Evolutionary conservation across 352 stramenopile species (phyloP), one percentile per base, ranked within the genome.

Genomic region (Phytophthora hibernalis): DNA sequence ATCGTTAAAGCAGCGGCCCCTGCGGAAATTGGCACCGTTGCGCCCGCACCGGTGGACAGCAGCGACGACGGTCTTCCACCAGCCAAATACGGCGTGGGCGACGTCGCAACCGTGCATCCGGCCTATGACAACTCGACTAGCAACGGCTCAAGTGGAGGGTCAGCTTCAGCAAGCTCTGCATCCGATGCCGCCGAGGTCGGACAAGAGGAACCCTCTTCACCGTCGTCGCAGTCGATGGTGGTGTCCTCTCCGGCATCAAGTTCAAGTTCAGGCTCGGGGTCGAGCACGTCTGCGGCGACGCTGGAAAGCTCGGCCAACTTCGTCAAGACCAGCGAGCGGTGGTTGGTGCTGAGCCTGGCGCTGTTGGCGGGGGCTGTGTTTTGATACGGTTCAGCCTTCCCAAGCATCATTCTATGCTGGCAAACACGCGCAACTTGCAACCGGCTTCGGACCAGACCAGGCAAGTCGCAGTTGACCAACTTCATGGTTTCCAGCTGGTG

Each of bases 301-400:
- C 61, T 54, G 50, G 45, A 67, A 21, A 76, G 45, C 51, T 59
- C 68, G 20, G 42, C 62, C 31, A 40, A 8, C 45, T 53, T 51
- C 38, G 44, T 50, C 40, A 52, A 58, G 20, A 51, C 33, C 35
- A 50, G 55, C 45, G 22, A 48, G 43, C 40, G 51, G 45, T 69
- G 62, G 68, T 21, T 65, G 8, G 35, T 60, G 26, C n/a, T 70
- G 30, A 31, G 51, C 16, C 26, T 65, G 24, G 61, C 56, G 21
- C 55, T 76, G 50, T 56, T 76, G 31, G 31, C 61, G 18, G 68
- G 61, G 24, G 47, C 54, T 21, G 8, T 72, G 49, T 26, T 72
- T 50, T 72, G 22, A 68, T 55, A 22, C 18, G 24, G 18, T 30
- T 37, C 30, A 21, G 15, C 6, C 20, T 66, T 50, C 33, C 55